Percentiles rank a stretch among this genome's conserved stretches.
Conservation (phyloP, 2,329 filamentous ascomycete genomes). For the Cladosporium sp. region DNA sequence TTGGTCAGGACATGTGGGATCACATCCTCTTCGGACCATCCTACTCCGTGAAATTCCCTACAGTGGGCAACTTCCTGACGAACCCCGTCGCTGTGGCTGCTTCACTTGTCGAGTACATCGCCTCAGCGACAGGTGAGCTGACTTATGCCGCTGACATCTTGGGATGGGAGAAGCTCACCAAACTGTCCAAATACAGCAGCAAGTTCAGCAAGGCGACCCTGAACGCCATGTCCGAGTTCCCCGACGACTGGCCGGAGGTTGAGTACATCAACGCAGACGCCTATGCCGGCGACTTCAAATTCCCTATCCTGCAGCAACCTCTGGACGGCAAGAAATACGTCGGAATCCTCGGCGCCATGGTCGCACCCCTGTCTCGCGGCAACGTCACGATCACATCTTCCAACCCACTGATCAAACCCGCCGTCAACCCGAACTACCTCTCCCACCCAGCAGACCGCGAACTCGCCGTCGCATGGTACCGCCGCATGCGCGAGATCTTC, state of each 20-base stretch:
- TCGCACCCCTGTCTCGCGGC: conserved; percentile 34
- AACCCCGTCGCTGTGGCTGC: neutral
- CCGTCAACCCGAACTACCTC: conserved; percentile 36
- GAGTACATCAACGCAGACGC: conserved; percentile 20
- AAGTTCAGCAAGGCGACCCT: conserved; percentile 10
- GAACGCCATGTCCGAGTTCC: conserved; percentile 19
- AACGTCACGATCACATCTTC: conserved; percentile 31
- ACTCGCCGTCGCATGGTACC: conserved; percentile 31
- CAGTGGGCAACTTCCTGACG: neutral
- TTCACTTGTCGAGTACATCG: neutral
- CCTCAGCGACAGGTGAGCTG: conserved; percentile 15
- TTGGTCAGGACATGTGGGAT: conserved; percentile 29
- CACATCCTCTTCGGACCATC: conserved; percentile 35
- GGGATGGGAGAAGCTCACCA: conserved; percentile 28
- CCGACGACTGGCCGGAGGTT: conserved; percentile 34
- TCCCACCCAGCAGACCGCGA: conserved; percentile 29
- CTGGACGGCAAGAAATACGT: conserved; percentile 31
- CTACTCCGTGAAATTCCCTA: conserved; percentile 13
- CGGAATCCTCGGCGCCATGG: conserved; percentile 29
- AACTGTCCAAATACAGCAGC: conserved; percentile 2
- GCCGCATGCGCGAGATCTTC: conserved; percentile 28
- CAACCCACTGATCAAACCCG: conserved; percentile 26
- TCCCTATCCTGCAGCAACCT: conserved; percentile 22
- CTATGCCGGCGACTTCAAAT: conserved; percentile 15
- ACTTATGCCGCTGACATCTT: conserved; percentile 22